Base-by-base conservation (phyloP, 2,329 filamentous ascomycete genomes). In the Diaporthe sp. region DNA sequence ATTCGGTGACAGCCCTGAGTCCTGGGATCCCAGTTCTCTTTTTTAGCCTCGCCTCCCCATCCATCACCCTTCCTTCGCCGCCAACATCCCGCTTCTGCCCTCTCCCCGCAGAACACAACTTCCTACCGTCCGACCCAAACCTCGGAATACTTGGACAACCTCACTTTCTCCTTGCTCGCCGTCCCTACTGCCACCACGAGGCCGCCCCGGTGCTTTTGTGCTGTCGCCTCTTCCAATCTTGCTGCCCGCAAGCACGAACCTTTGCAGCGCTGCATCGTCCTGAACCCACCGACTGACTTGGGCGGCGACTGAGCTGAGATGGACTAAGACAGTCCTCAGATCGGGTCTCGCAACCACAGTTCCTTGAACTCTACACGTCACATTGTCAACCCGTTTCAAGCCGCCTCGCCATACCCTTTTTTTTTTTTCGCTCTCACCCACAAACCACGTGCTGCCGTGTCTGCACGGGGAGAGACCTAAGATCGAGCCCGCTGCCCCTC, bases 221-320 rank as follows among this genome's bases (percentile, higher is more conserved):
- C 47, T 39, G 47, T 25, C 22, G n/a, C 22, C 63, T 25, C 7
- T 6, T 68, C n/a, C 22, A 30, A 30, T 6, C 22, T 39, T 25
- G 47, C 63, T 53, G 9, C 47, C 63, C 17, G 32, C 63, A 22
- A 68, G 47, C 63, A 25, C 47, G 9, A 7, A 51, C 27, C 44
- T 25, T 19, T 12, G 44, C 22, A 25, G 63, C 44, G 59, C 42
- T 32, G 39, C 59, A 37, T 3, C 61, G 61, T 13, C 10, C 44
- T 27, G 63, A 51, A 35, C 47, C n/a, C 32, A 53, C n/a, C 44
- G 63, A 68, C 63, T 53, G 63, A 68, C 47, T 17, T 35, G 44
- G 44, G 63, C 44, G 8, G 63, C 63, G 17, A 65, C 58, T 25
- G n/a, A 71, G 37, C 58, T 74, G 72, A 58, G 22, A 66, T 74